A percentile compares a stretch with the other conserved stretches of the same genome.
phyloP scores from a whole-genome alignment of 2,329 filamentous ascomycete species.

The Fusarium sp. region DNA sequence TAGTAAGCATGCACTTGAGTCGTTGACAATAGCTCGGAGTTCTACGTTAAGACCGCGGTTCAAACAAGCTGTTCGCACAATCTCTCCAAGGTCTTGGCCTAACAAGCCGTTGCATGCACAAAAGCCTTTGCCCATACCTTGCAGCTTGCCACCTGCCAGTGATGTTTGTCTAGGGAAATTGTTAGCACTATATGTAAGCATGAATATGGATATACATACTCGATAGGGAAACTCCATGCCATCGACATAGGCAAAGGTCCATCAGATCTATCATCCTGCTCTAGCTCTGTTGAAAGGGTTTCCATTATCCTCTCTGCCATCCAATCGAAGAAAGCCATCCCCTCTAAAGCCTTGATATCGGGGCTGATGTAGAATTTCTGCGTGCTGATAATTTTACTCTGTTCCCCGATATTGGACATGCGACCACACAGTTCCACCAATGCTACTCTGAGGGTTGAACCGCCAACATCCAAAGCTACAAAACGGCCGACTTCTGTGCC shows the following conservation, averaged over 20 bases:
- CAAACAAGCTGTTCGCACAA: slow-evolving; percentile 67
- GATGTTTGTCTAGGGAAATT: slow-evolving; percentile 68
- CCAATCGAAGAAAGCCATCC: slow-evolving; percentile 75
- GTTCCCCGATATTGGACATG: slow-evolving; percentile 51
- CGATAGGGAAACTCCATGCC: slow-evolving; percentile 77
- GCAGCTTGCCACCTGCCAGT: slow-evolving; percentile 67
- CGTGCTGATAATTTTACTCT: slow-evolving; percentile 66
- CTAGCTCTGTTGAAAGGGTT: slow-evolving; percentile 61
- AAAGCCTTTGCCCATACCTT: slow-evolving; percentile 75
- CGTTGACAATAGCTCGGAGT: slow-evolving; percentile 73
- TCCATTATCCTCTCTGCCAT: slow-evolving; percentile 71
- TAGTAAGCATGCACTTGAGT: slow-evolving; percentile 74
- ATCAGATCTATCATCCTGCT: slow-evolving; percentile 52
- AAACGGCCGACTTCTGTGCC: slow-evolving; percentile 70
- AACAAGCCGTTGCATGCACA: slow-evolving; percentile 67
- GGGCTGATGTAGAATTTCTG: slow-evolving; percentile 68
- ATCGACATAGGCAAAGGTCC: slow-evolving; percentile 68
- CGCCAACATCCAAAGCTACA: slow-evolving; percentile 75
- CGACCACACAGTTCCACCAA: slow-evolving; percentile 69
- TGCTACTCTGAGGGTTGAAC: slow-evolving; percentile 74
- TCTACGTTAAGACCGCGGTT: slow-evolving; percentile 64
- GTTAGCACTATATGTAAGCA: slow-evolving; percentile 40
- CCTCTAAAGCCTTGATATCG: slow-evolving; percentile 67
- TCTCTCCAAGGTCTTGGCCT: slow-evolving; percentile 69
- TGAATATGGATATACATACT: slow-evolving; percentile 52